Evolutionary conservation across 805 yeast species (phyloP), one percentile per base, ranked within the genome.

Genomic region (Zygotorulaspora sp.): DNA sequence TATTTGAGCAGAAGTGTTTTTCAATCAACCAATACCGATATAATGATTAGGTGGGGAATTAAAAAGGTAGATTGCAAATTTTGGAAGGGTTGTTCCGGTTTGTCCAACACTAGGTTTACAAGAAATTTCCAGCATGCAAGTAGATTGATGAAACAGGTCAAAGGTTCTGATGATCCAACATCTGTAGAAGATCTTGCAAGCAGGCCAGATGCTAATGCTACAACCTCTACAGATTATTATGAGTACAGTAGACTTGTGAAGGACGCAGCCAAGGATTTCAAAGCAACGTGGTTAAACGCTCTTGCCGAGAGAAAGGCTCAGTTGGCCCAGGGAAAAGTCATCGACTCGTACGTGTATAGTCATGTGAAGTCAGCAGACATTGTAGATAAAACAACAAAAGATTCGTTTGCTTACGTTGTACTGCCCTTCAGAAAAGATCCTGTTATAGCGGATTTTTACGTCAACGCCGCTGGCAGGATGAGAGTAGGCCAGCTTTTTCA

Each of bases 401-500:
- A 88, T 48, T 85, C 95, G 2, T 83, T 83, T 50, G 69, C 80
- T 27, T 82, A 72, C 53, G 63, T 83, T 43, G 67, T 74, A 1
- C 67, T 89, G 34, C 96, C 96, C 0, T 88, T 89, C 67, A 84
- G 83, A 51, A 83, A 83, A 43, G 95, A 89, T 57, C 67, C 74
- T 23, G 79, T 83, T 77, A 68, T 87, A 19, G 77, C 94, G 46
- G 97, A 89, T 57, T 77, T 88, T 32, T 89, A 89, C 56, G 83
- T 86, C 52, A 85, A 84, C 60, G 89, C 96, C 3, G 82, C 80
- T 41, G 97, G 97, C n/a, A 74, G 96, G 47, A 71, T 88, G 55
- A 72, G 96, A 55, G 86, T 86, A 52, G 97, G 97, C 27, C 96
- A 88, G 61, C 70, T 89, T 47, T 89, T 89, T 63, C 96, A 89